Evolutionary conservation across 495 filamentous ascomycete genomes (phyloP).

Genomic region (Paragyromitra xinjiangensis): DNA sequence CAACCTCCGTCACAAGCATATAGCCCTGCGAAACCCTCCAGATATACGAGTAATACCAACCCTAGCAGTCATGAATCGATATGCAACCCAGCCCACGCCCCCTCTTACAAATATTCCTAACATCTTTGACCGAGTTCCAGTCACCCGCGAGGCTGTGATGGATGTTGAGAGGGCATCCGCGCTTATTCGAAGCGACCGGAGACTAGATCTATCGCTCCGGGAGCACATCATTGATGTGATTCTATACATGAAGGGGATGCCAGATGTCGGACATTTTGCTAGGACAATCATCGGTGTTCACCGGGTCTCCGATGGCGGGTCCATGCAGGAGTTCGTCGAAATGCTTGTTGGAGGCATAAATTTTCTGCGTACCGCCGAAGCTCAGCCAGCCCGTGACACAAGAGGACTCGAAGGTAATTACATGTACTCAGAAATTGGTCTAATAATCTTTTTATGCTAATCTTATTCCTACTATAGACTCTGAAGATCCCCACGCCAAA

Average conservation of each 20-base stretch:
- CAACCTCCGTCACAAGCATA: too few species aligned
- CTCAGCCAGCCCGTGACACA: neutral
- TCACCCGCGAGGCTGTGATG: too few species aligned
- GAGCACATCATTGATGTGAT: slow-evolving; percentile 7
- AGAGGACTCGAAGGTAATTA: neutral
- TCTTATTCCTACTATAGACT: neutral
- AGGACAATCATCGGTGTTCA: slow-evolving; percentile 1
- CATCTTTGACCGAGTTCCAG: too few species aligned
- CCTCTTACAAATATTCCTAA: too few species aligned
- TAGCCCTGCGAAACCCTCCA: too few species aligned
- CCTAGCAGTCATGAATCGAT: too few species aligned
- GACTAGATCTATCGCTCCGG: neutral
- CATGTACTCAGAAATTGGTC: neutral
- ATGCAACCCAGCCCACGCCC: too few species aligned
- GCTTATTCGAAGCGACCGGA: slow-evolving; percentile 3
- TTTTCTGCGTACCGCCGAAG: neutral
- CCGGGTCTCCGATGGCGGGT: slow-evolving; percentile 1
- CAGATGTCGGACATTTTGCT: neutral
- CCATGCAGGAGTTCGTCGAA: slow-evolving; percentile 3
- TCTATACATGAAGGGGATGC: neutral
- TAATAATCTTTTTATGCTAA: neutral
- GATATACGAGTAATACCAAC: too few species aligned
- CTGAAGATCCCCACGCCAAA: neutral
- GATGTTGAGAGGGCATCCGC: neutral
- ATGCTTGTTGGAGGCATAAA: slow-evolving; percentile 16